A percentile compares a stretch with the other conserved stretches of the same genome.
phyloP scores from a whole-genome alignment of 139 green algal genomes.

The Coelastrella sp. region DNA sequence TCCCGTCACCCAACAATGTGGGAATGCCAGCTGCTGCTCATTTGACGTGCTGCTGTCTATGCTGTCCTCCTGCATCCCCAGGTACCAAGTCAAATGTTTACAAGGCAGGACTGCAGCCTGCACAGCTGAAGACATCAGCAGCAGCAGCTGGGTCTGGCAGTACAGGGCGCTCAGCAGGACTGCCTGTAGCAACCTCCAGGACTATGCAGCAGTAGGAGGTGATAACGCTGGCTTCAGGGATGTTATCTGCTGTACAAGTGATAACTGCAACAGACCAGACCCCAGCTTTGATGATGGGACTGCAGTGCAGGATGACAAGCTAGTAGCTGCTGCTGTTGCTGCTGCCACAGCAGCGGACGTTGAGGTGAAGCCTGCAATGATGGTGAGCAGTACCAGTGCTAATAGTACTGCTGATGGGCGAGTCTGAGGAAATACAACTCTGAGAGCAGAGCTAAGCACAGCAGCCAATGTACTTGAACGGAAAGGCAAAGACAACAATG shows the following conservation, averaged over 20 bases:
- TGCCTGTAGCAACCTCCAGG: neutral
- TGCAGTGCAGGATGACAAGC: too few relatives aligned
- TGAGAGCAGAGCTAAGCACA: too few relatives aligned
- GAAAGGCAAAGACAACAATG: too few relatives aligned
- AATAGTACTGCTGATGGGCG: too few relatives aligned
- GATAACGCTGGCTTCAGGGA: neutral
- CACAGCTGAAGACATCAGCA: neutral
- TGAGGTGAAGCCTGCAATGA: too few relatives aligned
- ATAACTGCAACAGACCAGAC: constrained; percentile 3
- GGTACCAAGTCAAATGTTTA: neutral
- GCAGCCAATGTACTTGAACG: too few relatives aligned
- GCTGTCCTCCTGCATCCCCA: neutral
- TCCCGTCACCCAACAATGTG: neutral
- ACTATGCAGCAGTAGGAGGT: neutral
- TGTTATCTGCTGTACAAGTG: constrained; percentile 5
- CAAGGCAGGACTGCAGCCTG: neutral
- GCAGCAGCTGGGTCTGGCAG: neutral
- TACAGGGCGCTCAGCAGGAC: neutral
- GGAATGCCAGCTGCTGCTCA: neutral
- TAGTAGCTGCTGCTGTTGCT: too few relatives aligned
- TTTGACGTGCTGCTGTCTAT: neutral
- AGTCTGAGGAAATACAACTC: too few relatives aligned
- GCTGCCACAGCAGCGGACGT: too few relatives aligned
- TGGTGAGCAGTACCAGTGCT: too few relatives aligned
- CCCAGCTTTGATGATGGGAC: too few relatives aligned